A percentile compares a stretch with the other conserved stretches of the same genome.
Conservation (phyloP, 2,329 filamentous ascomycete species). For the Cordyceps militaris region DNA sequence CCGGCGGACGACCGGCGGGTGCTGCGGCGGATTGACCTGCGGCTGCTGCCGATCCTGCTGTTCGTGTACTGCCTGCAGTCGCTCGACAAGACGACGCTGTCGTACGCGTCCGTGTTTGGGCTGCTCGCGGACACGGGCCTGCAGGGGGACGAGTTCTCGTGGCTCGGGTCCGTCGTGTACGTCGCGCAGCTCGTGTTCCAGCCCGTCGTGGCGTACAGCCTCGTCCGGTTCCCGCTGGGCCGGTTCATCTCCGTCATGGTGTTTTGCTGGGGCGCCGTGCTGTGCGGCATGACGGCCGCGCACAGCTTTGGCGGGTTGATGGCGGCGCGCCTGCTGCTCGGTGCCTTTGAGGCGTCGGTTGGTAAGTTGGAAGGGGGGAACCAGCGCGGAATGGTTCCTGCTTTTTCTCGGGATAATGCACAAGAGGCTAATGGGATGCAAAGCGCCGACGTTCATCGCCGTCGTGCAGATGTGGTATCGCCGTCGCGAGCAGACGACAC, state of each 20-base stretch:
- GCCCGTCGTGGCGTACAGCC: slow-evolving; percentile 47
- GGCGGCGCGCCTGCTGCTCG: slow-evolving; percentile 37
- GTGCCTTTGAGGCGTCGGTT: slow-evolving; percentile 40
- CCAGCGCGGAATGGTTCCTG: neutral
- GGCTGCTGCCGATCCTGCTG: slow-evolving; percentile 43
- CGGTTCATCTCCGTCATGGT: slow-evolving; percentile 46
- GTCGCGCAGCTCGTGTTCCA: slow-evolving; percentile 34
- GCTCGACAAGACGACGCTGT: slow-evolving; percentile 34
- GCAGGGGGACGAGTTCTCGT: slow-evolving; percentile 49
- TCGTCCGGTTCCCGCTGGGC: slow-evolving; percentile 47
- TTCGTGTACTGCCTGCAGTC: slow-evolving; percentile 41
- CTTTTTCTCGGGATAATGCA: neutral
- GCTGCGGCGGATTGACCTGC: slow-evolving; percentile 40
- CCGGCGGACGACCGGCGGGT: slow-evolving; percentile 43
- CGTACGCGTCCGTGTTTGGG: slow-evolving; percentile 59
- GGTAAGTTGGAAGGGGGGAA: slow-evolving; percentile 15
- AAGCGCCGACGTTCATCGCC: slow-evolving; percentile 25
- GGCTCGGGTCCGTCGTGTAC: slow-evolving; percentile 45
- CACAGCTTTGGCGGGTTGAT: slow-evolving; percentile 40
- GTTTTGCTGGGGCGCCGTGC: slow-evolving; percentile 45
- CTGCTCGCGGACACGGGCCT: slow-evolving; percentile 47
- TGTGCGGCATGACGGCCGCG: slow-evolving; percentile 45
- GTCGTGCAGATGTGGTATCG: slow-evolving; percentile 31
- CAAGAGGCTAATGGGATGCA: neutral
- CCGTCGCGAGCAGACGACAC: slow-evolving; percentile 26